Evolutionary conservation across 352 stramenopile species (phyloP).

Genomic region (Phytophthora tentaculata): DNA sequence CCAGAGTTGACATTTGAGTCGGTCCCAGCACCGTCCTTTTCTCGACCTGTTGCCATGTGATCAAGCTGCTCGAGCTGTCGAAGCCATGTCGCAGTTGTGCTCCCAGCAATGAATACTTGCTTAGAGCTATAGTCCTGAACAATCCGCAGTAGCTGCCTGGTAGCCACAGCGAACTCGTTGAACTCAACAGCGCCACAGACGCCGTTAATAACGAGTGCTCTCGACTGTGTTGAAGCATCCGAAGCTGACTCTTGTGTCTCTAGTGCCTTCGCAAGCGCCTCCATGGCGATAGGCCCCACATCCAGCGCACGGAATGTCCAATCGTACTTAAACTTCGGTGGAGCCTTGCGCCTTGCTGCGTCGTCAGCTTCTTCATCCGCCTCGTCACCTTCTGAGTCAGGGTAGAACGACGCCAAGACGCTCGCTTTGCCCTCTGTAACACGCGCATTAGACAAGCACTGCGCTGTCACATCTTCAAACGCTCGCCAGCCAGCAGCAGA

Average conservation of each 20-base stretch:
- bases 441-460: constrained; percentile 29
- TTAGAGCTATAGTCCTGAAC: constrained; percentile 5
- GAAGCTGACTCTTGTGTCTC: neutral
- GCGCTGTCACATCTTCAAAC: constrained; percentile 27
- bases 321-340: constrained; percentile 45
- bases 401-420: constrained; percentile 27
- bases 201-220: constrained; percentile 52
- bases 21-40: neutral
- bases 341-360: neutral
- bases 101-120: constrained; percentile 37
- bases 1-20: neutral
- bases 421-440: constrained; percentile 29
- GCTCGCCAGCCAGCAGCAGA: constrained; percentile 23
- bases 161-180: constrained; percentile 52
- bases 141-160: constrained; percentile 33
- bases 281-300: constrained; percentile 57
- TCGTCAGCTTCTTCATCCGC: constrained; percentile 34
- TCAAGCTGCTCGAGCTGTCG: constrained; percentile 21
- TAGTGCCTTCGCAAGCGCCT: constrained; percentile 33
- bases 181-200: constrained; percentile 64
- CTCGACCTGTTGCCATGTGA: neutral
- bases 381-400: constrained; percentile 40
- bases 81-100: constrained; percentile 34
- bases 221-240: neutral
- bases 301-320: constrained; percentile 74